Base-by-base conservation (phyloP, 139 green algal species). In the Chlamydomonas asymmetrica region DNA sequence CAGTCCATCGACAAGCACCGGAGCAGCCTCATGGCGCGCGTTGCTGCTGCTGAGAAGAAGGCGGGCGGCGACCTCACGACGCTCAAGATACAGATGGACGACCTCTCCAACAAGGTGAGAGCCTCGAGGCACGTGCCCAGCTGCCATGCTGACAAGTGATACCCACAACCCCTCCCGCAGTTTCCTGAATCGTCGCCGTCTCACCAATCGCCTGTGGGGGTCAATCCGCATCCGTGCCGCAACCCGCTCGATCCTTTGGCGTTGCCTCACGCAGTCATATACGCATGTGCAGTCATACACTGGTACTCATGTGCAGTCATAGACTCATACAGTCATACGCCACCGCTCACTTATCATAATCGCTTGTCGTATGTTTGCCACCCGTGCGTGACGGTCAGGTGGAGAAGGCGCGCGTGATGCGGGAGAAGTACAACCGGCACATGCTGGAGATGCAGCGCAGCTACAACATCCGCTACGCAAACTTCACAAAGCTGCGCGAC, bases 11-110 rank as follows among this genome's bases (percentile, higher is more conserved):
- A 52, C 34, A 39, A 29, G 57, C 57, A 40, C 8, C 68, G 64
- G 37, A 40, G 6, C 20, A 16, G 1, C 39, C 35, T 69, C 10
- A 68, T 79, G 29, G 37, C 22, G 37, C 29, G 29, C 37, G 59
- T 83, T 2, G 37, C 56, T 4, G 34, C 18, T 7, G 65, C 40
- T 25, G 65, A 79, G 65, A 6, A 45, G 31, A 59, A 71, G 34
- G 78, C 78, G 25, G 78, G 78, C 49, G 72, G 62, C n/a, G 71
- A 69, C 64, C 41, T 50, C 71, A 40, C 71, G 34, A 63, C 75
- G 20, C 64, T 83, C 52, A 34, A 64, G 37, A 50, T 72, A 63
- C 31, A 73, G 23, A 63, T 83, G 10, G 40, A 18, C 35, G 57
- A 41, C n/a, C 20, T 38, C 22, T 39, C 23, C 49, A 63, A 49